A percentile compares a stretch with the other conserved stretches of the same genome.
phyloP scores from a whole-genome alignment of 75 land plant species.

The Pinus tabuliformis region DNA sequence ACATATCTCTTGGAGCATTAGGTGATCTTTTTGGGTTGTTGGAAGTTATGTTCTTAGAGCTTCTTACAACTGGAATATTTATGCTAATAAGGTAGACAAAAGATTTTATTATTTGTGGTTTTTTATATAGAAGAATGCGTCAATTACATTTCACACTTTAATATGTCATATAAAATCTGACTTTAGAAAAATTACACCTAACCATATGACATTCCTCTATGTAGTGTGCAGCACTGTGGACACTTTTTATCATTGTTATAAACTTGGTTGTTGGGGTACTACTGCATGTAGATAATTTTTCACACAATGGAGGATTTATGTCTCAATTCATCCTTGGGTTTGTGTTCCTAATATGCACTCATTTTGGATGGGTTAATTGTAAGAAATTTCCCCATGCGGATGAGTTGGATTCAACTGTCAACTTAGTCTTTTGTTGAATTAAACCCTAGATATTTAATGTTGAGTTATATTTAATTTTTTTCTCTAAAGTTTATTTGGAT shows the following conservation, averaged over 20 bases:
- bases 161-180: not conserved
- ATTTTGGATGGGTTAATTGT: constrained; percentile 48
- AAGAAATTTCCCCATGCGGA: constrained; percentile 27
- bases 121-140: not conserved
- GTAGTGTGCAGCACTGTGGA: constrained; percentile 56
- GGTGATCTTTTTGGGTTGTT: constrained; percentile 85
- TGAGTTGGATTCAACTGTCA: constrained; percentile 5
- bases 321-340: constrained; percentile 75
- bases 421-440: not conserved
- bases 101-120: not conserved
- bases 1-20: constrained; percentile 83
- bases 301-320: constrained; percentile 83
- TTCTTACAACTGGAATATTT: constrained; percentile 66
- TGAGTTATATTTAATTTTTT: too few species aligned
- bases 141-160: not conserved
- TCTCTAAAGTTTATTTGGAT: too few species aligned
- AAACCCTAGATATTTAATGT: too few species aligned
- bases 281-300: constrained; percentile 84
- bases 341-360: constrained; percentile 64
- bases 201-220: not conserved
- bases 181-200: not conserved
- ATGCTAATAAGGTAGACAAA: constrained; percentile 47
- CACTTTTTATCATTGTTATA: constrained; percentile 49
- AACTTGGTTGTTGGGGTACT: constrained; percentile 73
- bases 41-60: constrained; percentile 79